Base-by-base conservation (phyloP, 2,329 filamentous ascomycete genomes). In the Trichothecium roseum region DNA sequence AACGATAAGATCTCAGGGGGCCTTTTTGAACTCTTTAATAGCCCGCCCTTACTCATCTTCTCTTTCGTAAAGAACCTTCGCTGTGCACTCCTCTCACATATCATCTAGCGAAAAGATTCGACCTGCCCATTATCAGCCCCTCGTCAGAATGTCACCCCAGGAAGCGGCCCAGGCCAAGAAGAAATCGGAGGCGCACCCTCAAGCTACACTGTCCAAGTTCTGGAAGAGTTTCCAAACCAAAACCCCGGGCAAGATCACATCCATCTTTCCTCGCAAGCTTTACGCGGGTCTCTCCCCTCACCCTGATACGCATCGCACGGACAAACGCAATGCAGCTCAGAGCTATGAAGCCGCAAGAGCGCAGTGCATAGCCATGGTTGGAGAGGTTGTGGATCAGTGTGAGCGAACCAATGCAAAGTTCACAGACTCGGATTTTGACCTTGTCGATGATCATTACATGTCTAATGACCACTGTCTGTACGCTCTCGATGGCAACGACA, bases 361-460 rank as follows among this genome's bases (percentile, higher is more conserved):
- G 18, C 54, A 60, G 32, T 66, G 63, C 40, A 53, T 55, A 18
- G 57, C 56, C 32, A 54, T 51, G 29, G 62, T 67, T 13, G 50
- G 46, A 27, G 54, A 57, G 27, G 54, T 64, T 35, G 53, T 63
- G 28, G 50, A 50, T 28, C 60, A 65, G 41, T 66, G 62, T 46
- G 48, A 57, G 29, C 59, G 60, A 18, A 64, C 59, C 17, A 67
- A 67, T 40, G 54, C 61, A 38, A 66, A 63, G 46, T 66, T 60
- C 38, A 62, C 57, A 30, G 63, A 66, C 34, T 52, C 59, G 2
- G 60, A 64, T 42, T 66, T 64, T 37, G 60, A 65, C 37, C 57
- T 65, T 33, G 62, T 64, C 43, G 40, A 43, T 5, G 62, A 66
- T 38, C 45, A 46, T 34, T 34, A 32, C 44, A 67, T 62, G 5